Conservation (phyloP, 495 filamentous ascomycete genomes). For the Pseudevernia furfuracea region DNA sequence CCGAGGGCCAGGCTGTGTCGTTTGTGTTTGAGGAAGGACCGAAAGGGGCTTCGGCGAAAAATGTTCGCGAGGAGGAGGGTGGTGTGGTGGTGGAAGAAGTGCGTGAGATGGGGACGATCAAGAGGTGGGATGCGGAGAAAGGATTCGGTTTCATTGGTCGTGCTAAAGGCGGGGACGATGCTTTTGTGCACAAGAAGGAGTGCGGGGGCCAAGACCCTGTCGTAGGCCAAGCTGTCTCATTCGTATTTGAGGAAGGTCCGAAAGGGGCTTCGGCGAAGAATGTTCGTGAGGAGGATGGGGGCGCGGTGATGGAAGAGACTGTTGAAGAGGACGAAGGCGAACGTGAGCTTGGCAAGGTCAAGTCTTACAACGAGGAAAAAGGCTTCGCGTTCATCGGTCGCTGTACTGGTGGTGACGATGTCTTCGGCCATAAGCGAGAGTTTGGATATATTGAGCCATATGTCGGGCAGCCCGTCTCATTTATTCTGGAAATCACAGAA, state of each 20-base stretch:
- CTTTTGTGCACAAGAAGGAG: conserved; percentile 18
- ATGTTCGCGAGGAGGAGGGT: conserved; percentile 14
- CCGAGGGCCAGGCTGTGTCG: conserved; percentile 6
- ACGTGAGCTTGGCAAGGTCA: conserved; percentile 20
- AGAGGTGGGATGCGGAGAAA: conserved; percentile 20
- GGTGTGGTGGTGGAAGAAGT: not conserved
- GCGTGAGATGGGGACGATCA: conserved; percentile 14
- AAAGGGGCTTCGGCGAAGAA: conserved; percentile 18
- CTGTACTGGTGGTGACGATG: conserved; percentile 4
- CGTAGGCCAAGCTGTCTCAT: conserved; percentile 16
- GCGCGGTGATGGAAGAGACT: not conserved
- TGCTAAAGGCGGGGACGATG: conserved; percentile 8
- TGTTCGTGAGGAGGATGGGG: conserved; percentile 15
- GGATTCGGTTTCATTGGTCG: conserved; percentile 20
- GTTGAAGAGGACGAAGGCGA: conserved; percentile 17
- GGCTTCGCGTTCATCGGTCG: conserved; percentile 19
- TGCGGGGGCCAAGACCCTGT: conserved; percentile 15
- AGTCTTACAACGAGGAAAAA: conserved; percentile 19
- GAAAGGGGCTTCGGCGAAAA: conserved; percentile 15
- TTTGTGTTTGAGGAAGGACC: conserved; percentile 16
- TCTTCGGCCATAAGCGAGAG: conserved; percentile 19
- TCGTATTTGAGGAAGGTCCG: conserved; percentile 15
- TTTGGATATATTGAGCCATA: conserved; percentile 12
- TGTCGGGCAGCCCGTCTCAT: conserved; percentile 18
- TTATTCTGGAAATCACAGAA: conserved; percentile 12